Percentiles rank a stretch among this genome's conserved stretches.
Evolutionary conservation across 2,329 filamentous ascomycete genomes (phyloP).

Genomic region (Talaromyces sp.): DNA sequence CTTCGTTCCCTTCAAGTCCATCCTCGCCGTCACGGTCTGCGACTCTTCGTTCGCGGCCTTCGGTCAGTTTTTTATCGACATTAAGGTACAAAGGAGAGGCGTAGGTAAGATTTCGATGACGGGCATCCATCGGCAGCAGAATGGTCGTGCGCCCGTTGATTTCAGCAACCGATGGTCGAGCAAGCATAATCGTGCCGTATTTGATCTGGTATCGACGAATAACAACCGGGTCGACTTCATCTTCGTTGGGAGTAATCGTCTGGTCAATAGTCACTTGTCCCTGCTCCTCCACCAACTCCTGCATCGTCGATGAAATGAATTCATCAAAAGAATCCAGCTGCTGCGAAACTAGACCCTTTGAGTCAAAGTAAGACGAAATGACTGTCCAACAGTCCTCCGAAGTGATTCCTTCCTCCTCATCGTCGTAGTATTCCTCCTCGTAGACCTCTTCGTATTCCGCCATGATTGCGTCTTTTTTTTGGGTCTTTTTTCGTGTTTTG

Average conservation of each 20-base stretch:
- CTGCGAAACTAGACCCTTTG: constrained; percentile 92
- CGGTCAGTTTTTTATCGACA: constrained; percentile 76
- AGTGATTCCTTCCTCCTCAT: constrained; percentile 70
- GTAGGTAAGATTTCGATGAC: constrained; percentile 92
- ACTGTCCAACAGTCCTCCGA: constrained; percentile 98
- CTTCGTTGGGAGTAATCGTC: constrained; percentile 69
- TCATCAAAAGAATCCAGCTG: constrained; percentile 98
- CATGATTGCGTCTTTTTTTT: constrained; percentile 33
- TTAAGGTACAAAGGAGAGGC: constrained; percentile 84
- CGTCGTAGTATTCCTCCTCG: constrained; percentile 62
- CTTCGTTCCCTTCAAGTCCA: constrained; percentile 47
- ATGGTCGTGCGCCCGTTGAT: constrained; percentile 82
- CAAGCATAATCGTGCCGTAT: constrained; percentile 84
- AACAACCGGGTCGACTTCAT: constrained; percentile 69
- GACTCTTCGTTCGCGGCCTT: constrained; percentile 71
- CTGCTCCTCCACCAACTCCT: constrained; percentile 90
- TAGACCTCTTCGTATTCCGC: constrained; percentile 59
- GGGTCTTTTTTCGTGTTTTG: background rate
- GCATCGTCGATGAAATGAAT: constrained; percentile 89
- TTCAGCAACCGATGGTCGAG: constrained; percentile 85
- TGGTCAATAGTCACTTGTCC: constrained; percentile 89
- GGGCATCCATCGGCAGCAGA: constrained; percentile 88
- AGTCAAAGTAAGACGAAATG: constrained; percentile 93
- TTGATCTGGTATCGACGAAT: constrained; percentile 92
- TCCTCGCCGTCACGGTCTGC: constrained; percentile 60